Conservation (phyloP, 2,329 filamentous ascomycete genomes). For the Neonectria ditissima region DNA sequence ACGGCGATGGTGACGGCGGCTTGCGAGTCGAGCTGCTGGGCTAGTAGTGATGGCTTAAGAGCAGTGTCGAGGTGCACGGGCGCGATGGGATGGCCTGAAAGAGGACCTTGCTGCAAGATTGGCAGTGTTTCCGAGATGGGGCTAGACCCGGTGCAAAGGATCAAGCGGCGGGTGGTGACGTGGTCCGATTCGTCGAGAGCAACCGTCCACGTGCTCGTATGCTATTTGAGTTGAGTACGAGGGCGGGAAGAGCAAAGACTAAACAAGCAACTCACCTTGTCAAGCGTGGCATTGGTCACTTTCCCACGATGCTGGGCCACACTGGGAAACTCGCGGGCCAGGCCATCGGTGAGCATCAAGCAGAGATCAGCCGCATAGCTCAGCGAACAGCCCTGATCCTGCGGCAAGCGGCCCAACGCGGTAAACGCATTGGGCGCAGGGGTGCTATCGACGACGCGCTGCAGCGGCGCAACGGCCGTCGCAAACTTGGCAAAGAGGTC, state of each 20-base stretch:
- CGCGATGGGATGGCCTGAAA: neutral
- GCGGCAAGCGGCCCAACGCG: slow-evolving; percentile 63
- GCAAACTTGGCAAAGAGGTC: slow-evolving; percentile 69
- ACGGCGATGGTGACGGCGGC: slow-evolving; percentile 62
- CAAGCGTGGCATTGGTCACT: slow-evolving; percentile 50
- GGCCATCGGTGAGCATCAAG: slow-evolving; percentile 57
- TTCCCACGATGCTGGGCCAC: slow-evolving; percentile 54
- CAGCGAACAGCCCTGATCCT: slow-evolving; percentile 68
- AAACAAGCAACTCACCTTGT: slow-evolving; percentile 31
- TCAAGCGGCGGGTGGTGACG: slow-evolving; percentile 56
- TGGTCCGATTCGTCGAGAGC: slow-evolving; percentile 46
- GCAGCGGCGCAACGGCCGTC: slow-evolving; percentile 64
- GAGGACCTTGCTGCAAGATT: neutral
- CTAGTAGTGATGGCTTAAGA: slow-evolving; percentile 64
- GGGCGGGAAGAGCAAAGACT: neutral
- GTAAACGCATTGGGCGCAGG: slow-evolving; percentile 66
- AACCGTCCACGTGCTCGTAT: slow-evolving; percentile 39
- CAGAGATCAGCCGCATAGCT: slow-evolving; percentile 68
- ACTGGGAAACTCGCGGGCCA: slow-evolving; percentile 52
- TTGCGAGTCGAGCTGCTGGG: slow-evolving; percentile 38
- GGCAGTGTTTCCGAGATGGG: slow-evolving; percentile 54
- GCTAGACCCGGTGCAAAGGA: slow-evolving; percentile 70
- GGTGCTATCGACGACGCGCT: slow-evolving; percentile 60
- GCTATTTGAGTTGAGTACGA: neutral
- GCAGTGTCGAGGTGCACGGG: slow-evolving; percentile 64